A percentile compares a stretch with the other conserved stretches of the same genome.
Evolutionary conservation across 371 early-diverging fungal genomes (phyloP).

Genomic region (Mortierella sp.): DNA sequence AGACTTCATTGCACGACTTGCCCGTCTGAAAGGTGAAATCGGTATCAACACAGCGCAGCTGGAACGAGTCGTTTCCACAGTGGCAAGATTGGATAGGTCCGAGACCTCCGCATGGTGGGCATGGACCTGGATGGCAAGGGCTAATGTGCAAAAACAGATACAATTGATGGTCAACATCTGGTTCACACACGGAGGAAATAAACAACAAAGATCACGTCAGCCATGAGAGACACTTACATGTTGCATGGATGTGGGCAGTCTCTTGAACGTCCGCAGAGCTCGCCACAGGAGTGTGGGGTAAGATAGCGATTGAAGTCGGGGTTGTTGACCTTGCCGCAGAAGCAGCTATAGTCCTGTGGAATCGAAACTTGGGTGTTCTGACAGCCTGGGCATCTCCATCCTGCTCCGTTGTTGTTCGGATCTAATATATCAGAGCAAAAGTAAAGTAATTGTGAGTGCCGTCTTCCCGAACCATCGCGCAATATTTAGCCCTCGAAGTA

Average conservation of each 20-base stretch:
- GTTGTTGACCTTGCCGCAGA: slow-evolving; percentile 86
- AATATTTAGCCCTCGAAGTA: slow-evolving; percentile 6
- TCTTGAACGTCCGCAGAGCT: slow-evolving; percentile 76
- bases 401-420: slow-evolving; percentile 28
- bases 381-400: slow-evolving; percentile 97
- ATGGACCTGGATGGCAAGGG: slow-evolving; percentile 96
- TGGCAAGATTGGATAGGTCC: slow-evolving; percentile 83
- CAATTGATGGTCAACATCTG: slow-evolving; percentile 23
- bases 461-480: not conserved
- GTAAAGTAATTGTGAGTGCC: not conserved
- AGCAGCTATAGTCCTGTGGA: slow-evolving; percentile 85
- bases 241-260: slow-evolving; percentile 79
- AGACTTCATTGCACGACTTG: slow-evolving; percentile 76
- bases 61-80: slow-evolving; percentile 81
- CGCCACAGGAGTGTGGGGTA: slow-evolving; percentile 89
- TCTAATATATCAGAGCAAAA: slow-evolving; percentile 17
- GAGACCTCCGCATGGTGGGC: slow-evolving; percentile 89
- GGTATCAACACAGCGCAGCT: slow-evolving; percentile 77
- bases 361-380: slow-evolving; percentile 75
- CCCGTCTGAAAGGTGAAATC: slow-evolving; percentile 69
- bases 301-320: slow-evolving; percentile 74
- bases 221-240: slow-evolving; percentile 59
- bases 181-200: too few relatives aligned
- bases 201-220: not conserved
- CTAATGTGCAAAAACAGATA: slow-evolving; percentile 45